Percentiles rank a stretch among this genome's conserved stretches.
These are phyloP conservation scores for Thelonectria rubi DNA, from an alignment of 2,329 filamentous ascomycete genomes.

Conservation along the genomic window DNA sequence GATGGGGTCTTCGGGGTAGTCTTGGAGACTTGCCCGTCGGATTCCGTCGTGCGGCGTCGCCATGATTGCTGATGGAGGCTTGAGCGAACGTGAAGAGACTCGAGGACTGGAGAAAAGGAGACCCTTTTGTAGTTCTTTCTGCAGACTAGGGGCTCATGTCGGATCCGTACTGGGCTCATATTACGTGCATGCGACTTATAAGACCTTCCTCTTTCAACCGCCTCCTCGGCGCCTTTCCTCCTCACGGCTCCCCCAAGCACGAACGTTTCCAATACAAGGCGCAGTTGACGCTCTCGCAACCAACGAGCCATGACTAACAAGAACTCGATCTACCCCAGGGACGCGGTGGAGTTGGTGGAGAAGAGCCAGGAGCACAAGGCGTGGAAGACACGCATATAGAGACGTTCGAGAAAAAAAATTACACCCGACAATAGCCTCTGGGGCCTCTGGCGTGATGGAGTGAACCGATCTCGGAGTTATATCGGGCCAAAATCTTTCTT, in stretches of 20 bases:
- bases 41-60: neutral
- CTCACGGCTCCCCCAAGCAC: neutral
- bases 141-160: neutral
- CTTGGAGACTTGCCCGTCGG: conserved; percentile 1
- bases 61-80: neutral
- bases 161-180: neutral
- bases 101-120: neutral
- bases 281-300: conserved; percentile 4
- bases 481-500: conserved; percentile 14
- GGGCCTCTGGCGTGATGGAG: neutral
- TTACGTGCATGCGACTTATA: neutral
- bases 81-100: no score
- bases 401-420: conserved; percentile 1
- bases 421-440: neutral
- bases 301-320: conserved; percentile 11
- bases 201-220: neutral
- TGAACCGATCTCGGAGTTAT: conserved; percentile 20
- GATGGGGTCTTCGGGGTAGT: neutral
- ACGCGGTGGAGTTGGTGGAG: conserved; percentile 13
- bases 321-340: conserved; percentile 10
- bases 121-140: neutral
- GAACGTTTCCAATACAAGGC: conserved; percentile 8
- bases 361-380: conserved; percentile 7
- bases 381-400: conserved; percentile 15
- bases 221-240: neutral